Conservation (phyloP, 2,329 filamentous ascomycete species). For the Colletotrichum lindemuthianum region DNA sequence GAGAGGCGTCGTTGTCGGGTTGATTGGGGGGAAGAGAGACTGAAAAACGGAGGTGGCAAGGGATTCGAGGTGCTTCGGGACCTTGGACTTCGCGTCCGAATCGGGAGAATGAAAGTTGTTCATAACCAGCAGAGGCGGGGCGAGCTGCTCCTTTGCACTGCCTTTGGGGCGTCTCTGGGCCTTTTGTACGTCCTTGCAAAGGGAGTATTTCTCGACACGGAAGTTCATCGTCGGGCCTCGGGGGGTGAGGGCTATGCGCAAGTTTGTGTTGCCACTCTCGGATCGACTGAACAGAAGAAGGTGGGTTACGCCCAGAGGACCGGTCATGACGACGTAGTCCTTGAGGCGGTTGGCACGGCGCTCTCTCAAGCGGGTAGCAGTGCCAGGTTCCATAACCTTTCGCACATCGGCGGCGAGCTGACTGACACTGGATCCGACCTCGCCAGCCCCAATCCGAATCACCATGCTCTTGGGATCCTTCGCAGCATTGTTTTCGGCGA, state of each 20-base stretch:
- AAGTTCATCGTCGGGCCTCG: constrained; percentile 94
- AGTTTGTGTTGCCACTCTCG: constrained; percentile 88
- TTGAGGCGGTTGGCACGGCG: constrained; percentile 86
- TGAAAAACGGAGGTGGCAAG: constrained; percentile 95
- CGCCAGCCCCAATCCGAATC: constrained; percentile 92
- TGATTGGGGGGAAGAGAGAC: constrained; percentile 94
- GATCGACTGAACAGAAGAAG: constrained; percentile 93
- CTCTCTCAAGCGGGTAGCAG: constrained; percentile 89
- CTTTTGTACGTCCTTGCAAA: constrained; percentile 89
- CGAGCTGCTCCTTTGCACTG: constrained; percentile 85
- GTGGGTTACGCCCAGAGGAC: constrained; percentile 91
- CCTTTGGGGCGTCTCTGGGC: constrained; percentile 85
- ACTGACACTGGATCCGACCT: constrained; percentile 90
- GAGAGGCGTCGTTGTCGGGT: constrained; percentile 87
- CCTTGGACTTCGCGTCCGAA: constrained; percentile 69
- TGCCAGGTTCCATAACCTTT: constrained; percentile 94
- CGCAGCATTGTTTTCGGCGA: constrained; percentile 67
- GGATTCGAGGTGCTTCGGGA: constrained; percentile 94
- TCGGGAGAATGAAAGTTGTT: constrained; percentile 87
- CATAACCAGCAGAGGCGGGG: constrained; percentile 93
- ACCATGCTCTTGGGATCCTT: constrained; percentile 95
- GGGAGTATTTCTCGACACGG: constrained; percentile 91
- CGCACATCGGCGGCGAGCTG: constrained; percentile 93
- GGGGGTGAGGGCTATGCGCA: constrained; percentile 87
- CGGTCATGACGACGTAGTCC: constrained; percentile 96